Evolutionary conservation across 2,329 filamentous ascomycete species (phyloP).

Genomic region (Massarina eburnea): DNA sequence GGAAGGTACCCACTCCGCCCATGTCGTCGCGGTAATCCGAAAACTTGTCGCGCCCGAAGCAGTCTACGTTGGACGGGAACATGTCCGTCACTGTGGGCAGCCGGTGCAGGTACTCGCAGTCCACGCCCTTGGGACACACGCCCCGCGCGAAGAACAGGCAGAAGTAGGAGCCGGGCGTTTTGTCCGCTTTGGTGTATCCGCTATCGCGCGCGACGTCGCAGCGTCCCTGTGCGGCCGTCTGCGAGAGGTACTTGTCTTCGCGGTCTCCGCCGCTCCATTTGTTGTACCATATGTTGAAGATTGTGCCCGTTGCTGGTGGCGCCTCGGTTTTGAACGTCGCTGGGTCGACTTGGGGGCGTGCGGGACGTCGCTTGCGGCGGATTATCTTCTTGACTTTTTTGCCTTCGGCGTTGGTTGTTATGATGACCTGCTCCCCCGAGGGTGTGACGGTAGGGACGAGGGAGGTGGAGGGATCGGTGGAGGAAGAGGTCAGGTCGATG

Average conservation of each 20-base stretch:
- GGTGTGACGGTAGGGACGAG: slow-evolving; percentile 25
- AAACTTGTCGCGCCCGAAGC: slow-evolving; percentile 91
- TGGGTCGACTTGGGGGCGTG: slow-evolving; percentile 86
- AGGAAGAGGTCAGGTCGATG: slow-evolving; percentile 14
- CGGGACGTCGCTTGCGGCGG: slow-evolving; percentile 85
- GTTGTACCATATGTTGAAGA: slow-evolving; percentile 99
- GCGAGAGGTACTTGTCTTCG: slow-evolving; percentile 84
- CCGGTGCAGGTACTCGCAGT: slow-evolving; percentile 92
- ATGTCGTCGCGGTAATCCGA: slow-evolving; percentile 95
- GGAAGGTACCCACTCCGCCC: slow-evolving; percentile 93
- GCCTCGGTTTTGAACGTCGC: slow-evolving; percentile 79
- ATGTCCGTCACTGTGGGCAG: slow-evolving; percentile 84
- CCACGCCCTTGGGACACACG: slow-evolving; percentile 78
- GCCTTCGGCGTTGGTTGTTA: slow-evolving; percentile 46
- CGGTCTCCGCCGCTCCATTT: slow-evolving; percentile 96
- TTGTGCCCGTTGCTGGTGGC: slow-evolving; percentile 88
- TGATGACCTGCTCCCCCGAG: slow-evolving; percentile 32
- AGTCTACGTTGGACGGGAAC: slow-evolving; percentile 92
- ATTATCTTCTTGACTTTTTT: slow-evolving; percentile 89
- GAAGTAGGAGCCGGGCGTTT: slow-evolving; percentile 71
- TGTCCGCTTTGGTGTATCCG: slow-evolving; percentile 55
- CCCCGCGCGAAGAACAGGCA: slow-evolving; percentile 91
- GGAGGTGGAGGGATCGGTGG: slow-evolving; percentile 12
- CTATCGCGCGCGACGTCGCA: slow-evolving; percentile 77
- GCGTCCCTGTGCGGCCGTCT: slow-evolving; percentile 78